Evolutionary conservation across 306 rosid species (phyloP).

Genomic region (Quillaja saponaria): DNA sequence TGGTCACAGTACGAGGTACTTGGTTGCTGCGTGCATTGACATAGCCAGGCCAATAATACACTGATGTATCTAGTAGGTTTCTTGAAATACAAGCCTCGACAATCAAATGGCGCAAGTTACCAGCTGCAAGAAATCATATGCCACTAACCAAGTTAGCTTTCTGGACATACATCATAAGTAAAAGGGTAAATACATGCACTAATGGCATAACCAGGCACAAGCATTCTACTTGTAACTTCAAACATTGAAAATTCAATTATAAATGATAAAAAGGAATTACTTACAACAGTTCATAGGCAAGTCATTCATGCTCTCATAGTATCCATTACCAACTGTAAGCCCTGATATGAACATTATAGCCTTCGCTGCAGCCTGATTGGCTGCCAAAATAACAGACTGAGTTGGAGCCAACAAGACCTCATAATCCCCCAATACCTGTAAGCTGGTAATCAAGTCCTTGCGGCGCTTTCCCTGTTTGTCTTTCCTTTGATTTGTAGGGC

Average conservation of each 20-base stretch:
- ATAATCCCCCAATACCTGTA: conserved; percentile 76
- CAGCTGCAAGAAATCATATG: conserved; percentile 52
- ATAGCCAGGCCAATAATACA: conserved; percentile 92
- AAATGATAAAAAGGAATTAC: conserved; percentile 39
- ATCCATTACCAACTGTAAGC: conserved; percentile 53
- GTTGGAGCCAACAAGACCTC: conserved; percentile 69
- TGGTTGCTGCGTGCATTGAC: conserved; percentile 60
- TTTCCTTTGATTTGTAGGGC: conserved; percentile 51
- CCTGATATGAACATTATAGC: conserved; percentile 70
- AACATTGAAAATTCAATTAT: conserved; percentile 19
- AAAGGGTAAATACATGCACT: not conserved
- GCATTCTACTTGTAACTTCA: not conserved
- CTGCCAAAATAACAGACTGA: conserved; percentile 53
- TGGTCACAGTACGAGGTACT: conserved; percentile 56
- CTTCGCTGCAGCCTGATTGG: conserved; percentile 92
- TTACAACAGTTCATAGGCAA: conserved; percentile 68
- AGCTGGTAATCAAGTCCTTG: conserved; percentile 63
- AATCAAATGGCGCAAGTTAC: conserved; percentile 86
- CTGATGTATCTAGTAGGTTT: conserved; percentile 77
- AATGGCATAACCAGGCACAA: not conserved
- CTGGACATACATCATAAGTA: not conserved
- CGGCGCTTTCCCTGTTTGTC: conserved; percentile 66
- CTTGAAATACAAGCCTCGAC: conserved; percentile 91
- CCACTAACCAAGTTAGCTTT: no score
- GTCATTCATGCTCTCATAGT: conserved; percentile 53